A percentile compares a stretch with the other conserved stretches of the same genome.
phyloP scores from a whole-genome alignment of 2,329 filamentous ascomycete genomes.

The Cryphonectria nitschkei region DNA sequence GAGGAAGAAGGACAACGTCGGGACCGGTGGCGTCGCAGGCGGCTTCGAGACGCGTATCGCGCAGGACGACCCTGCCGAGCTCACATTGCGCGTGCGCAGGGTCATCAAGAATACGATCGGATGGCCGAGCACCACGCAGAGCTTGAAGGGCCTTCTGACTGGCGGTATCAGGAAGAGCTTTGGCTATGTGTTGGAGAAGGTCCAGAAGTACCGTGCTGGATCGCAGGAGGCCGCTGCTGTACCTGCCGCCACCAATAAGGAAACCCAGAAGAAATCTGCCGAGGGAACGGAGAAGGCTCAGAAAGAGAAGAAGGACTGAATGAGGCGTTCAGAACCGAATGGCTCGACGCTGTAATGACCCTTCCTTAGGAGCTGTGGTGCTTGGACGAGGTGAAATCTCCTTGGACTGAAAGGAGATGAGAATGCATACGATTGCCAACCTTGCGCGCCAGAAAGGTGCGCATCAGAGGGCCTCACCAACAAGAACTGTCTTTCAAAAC shows the following conservation, averaged over 20 bases:
- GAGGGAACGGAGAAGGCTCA: not conserved
- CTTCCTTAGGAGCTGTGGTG: not conserved
- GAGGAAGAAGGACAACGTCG: conserved; percentile 54
- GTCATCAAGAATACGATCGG: conserved; percentile 86
- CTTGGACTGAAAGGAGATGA: not conserved
- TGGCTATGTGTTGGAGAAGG: conserved; percentile 84
- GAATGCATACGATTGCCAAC: not conserved
- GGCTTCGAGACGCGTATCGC: conserved; percentile 87
- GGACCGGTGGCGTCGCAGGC: conserved; percentile 78
- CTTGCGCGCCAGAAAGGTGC: not conserved
- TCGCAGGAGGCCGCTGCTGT: conserved; percentile 22
- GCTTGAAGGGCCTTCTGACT: conserved; percentile 80
- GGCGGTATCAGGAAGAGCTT: conserved; percentile 71
- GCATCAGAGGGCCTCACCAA: not conserved
- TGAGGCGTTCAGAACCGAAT: not conserved
- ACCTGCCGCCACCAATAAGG: conserved; percentile 10
- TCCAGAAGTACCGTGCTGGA: conserved; percentile 63
- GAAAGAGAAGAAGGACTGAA: conserved; percentile 25
- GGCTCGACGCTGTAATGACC: not conserved
- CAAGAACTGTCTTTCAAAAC: not conserved
- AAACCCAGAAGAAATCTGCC: conserved; percentile 4
- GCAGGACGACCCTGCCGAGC: conserved; percentile 64
- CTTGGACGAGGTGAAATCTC: not conserved
- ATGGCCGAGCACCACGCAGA: conserved; percentile 91
- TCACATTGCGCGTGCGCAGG: conserved; percentile 71